Evolutionary conservation across 495 filamentous ascomycete genomes (phyloP), one percentile per base, ranked within the genome.

Genomic region (Podospora fimiseda): DNA sequence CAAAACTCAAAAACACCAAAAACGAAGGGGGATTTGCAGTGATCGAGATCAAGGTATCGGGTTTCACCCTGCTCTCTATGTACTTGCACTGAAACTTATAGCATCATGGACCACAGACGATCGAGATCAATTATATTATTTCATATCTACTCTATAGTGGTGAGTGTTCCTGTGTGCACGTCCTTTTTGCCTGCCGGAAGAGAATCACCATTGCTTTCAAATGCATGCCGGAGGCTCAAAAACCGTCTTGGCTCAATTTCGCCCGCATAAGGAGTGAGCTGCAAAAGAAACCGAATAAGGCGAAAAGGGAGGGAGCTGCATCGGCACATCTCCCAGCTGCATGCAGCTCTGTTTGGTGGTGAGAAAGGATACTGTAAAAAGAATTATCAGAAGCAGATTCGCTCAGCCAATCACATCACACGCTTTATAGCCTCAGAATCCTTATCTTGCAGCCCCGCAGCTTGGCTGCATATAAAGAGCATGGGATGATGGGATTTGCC

Each of bases 361-460:
- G 41, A 33, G 54, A 44, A 64, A 68, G 61, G 51, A 23, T 64
- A 60, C 57, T 68, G 71, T 74, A 61, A 74, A 55, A 71, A 67
- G 54, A 72, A 73, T 74, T 64, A 64, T 66, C 68, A 72, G 57
- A 69, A 70, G 66, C 60, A 57, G 53, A 50, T 19, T 46, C 43
- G 49, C 37, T 48, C 57, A 41, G 58, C 72, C 70, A 74, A 74
- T 72, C 62, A 71, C 22, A 53, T 27, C 14, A 2, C 49, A 5
- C 48, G 30, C 23, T 37, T 22, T 44, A 52, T 50, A 53, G 50
- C 55, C 60, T 58, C 45, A 16, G 53, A 37, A 40, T 37, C 23
- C 58, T 71, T 72, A 73, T 72, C 71, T 69, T 52, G 43, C 52
- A 47, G 40, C 42, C 36, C 19, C 37, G 30, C 18, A 30, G 7